Conservation (phyloP, 257 asterid genomes). For the Forsythia viridissima region DNA sequence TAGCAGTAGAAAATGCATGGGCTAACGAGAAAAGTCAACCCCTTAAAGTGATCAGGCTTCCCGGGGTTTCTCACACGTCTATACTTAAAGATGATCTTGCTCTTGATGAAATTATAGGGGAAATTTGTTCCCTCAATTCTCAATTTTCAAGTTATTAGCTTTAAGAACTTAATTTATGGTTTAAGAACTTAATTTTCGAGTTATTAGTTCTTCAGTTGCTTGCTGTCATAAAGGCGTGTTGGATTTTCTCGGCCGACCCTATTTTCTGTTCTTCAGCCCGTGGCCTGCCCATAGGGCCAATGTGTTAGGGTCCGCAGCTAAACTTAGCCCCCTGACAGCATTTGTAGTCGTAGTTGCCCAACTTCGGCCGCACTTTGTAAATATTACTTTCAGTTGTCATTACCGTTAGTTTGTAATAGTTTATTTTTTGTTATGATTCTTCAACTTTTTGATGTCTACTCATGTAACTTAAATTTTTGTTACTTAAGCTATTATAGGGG, state of each 20-base stretch:
- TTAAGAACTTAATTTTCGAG: background rate
- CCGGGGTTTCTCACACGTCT: constrained; percentile 62
- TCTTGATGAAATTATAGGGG: constrained; percentile 38
- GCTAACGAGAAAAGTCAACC: constrained; percentile 34
- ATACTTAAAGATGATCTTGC: constrained; percentile 51
- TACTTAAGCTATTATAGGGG: too few relatives aligned
- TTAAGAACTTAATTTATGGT: too few relatives aligned
- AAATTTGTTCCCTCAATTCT: constrained; percentile 51
- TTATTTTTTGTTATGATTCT: too few relatives aligned
- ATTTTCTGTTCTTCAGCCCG: background rate
- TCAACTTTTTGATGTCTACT: too few relatives aligned
- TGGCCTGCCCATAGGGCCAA: background rate
- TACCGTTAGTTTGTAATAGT: too few relatives aligned
- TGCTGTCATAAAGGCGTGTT: background rate
- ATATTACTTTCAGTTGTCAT: too few relatives aligned
- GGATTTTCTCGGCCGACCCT: background rate
- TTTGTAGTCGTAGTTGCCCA: too few relatives aligned
- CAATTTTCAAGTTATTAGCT: constrained; percentile 20
- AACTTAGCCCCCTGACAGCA: too few relatives aligned
- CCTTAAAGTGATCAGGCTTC: constrained; percentile 50
- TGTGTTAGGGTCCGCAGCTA: too few relatives aligned
- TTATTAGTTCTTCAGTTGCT: background rate
- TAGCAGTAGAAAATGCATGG: constrained; percentile 54
- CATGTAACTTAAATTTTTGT: too few relatives aligned
- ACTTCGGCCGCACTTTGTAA: too few relatives aligned